Conservation (phyloP, 257 asterid genomes). For the Scutellaria minor region DNA sequence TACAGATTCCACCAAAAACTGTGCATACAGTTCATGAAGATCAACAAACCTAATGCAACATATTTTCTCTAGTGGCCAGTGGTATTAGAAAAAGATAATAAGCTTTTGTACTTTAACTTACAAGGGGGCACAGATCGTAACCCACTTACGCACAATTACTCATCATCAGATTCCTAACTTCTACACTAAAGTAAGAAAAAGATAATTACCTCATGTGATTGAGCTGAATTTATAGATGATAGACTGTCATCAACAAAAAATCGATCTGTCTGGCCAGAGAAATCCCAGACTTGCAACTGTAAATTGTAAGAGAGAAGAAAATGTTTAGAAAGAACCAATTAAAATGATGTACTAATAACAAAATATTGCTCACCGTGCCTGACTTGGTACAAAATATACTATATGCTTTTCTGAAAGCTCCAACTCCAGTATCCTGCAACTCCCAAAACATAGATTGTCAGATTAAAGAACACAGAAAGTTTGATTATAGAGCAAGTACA, state of each 20-base stretch:
- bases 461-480: conserved; percentile 23
- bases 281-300: conserved; percentile 82
- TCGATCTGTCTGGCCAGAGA: conserved; percentile 64
- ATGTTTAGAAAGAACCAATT: conserved; percentile 30
- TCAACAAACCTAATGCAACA: not conserved
- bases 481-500: not conserved
- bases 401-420: conserved; percentile 50
- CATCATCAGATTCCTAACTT: conserved; percentile 18
- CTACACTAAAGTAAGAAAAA: conserved; percentile 22
- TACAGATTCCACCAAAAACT: conserved; percentile 15
- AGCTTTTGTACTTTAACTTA: not conserved
- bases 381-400: conserved; percentile 50
- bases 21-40: conserved; percentile 14
- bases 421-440: conserved; percentile 56
- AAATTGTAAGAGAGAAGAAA: conserved; percentile 32
- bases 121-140: conserved; percentile 4
- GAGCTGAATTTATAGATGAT: conserved; percentile 37
- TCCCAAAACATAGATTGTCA: conserved; percentile 32
- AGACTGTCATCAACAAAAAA: conserved; percentile 44
- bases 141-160: conserved; percentile 19
- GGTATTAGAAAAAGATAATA: conserved; percentile 14
- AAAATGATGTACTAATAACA: conserved; percentile 24
- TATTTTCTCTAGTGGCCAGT: not conserved
- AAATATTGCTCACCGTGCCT: conserved; percentile 56
- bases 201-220: conserved; percentile 49